phyloP scores from a whole-genome alignment of 2,329 filamentous ascomycete genomes.

The Talaromyces sp. region DNA sequence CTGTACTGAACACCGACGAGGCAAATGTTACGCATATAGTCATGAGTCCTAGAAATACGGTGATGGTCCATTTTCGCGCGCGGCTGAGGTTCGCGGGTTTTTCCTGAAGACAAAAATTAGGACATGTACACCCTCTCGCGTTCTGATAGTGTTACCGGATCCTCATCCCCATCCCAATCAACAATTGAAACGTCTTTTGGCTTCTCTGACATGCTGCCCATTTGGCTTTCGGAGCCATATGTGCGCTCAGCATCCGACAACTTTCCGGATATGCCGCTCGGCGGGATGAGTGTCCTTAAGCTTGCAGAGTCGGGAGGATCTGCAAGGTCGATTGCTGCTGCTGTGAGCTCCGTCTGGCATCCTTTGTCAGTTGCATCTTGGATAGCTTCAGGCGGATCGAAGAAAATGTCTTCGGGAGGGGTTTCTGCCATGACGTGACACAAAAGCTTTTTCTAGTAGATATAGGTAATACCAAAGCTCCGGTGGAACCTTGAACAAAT shows the following conservation, averaged over 20 bases:
- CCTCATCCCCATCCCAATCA: conserved; percentile 6
- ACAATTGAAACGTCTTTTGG: neutral
- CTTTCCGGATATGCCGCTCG: neutral
- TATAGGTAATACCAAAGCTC: neutral
- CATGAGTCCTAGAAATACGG: conserved; percentile 5
- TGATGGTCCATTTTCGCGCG: conserved; percentile 40
- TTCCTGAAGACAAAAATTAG: neutral
- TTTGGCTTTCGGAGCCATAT: neutral
- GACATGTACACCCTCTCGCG: too few relatives aligned
- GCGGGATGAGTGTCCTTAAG: neutral
- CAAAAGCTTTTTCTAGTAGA: neutral
- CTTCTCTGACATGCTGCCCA: neutral
- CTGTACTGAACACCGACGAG: conserved; percentile 50
- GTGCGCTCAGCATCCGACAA: neutral
- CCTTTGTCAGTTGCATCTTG: neutral
- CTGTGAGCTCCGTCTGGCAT: neutral
- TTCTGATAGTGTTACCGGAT: conserved; percentile 7
- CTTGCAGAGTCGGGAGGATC: neutral
- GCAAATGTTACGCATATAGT: conserved; percentile 53
- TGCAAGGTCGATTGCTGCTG: neutral
- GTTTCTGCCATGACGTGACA: neutral
- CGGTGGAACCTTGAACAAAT: too few relatives aligned
- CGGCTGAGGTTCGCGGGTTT: conserved; percentile 1
- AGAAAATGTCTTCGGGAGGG: neutral
- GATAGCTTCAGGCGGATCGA: neutral